Base-by-base conservation (phyloP, 768 basidiomycete genomes). In the Auricularia cornea region DNA sequence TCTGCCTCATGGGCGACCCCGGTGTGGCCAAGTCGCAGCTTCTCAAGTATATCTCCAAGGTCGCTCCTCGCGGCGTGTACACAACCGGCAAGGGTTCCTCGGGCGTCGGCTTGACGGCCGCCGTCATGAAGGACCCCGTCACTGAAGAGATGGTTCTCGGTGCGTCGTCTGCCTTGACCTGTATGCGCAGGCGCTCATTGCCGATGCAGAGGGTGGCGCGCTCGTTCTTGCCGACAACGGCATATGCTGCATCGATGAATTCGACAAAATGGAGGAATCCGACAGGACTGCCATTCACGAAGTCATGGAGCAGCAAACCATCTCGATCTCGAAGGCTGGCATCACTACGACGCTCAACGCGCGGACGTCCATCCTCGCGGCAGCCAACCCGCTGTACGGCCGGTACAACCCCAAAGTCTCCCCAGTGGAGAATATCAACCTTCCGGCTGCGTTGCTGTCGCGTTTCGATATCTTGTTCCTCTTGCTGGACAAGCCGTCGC, bases 261-360 rank as follows among this genome's bases (percentile, higher is more conserved):
- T 99, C 72, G 97, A 99, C 79, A 98, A 99, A 75, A 99, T 99
- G 97, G 97, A 98, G 68, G 97, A 99, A 76, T 75, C 92, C 0
- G 97, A 98, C 74, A 82, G 97, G 68, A 98, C 97, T 2, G 93
- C 97, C 16, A 98, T 99, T 66, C 97, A 99, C 77, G 97, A 99
- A 82, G 97, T 99, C 65, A 99, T 99, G 97, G 96, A 98, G 76
- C 97, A 98, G 74, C 97, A 99, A 77, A 99, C 97, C 0, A 98
- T 99, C 63, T 98, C 96, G 2, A 99, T 99, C 66, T 97, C 97
- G 51, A 99, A 98, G 76, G 97, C 97, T 3, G 97, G 97, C 28
- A 99, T 99, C 72, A 95, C 96, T 10, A 99, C 97, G 8, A 98
- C 97, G 1, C 81, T 99, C 57, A 98, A 98, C 70, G 97, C 97